Evolutionary conservation across 2,329 filamentous ascomycete species (phyloP).

Genomic region (Bipolaris cookei): DNA sequence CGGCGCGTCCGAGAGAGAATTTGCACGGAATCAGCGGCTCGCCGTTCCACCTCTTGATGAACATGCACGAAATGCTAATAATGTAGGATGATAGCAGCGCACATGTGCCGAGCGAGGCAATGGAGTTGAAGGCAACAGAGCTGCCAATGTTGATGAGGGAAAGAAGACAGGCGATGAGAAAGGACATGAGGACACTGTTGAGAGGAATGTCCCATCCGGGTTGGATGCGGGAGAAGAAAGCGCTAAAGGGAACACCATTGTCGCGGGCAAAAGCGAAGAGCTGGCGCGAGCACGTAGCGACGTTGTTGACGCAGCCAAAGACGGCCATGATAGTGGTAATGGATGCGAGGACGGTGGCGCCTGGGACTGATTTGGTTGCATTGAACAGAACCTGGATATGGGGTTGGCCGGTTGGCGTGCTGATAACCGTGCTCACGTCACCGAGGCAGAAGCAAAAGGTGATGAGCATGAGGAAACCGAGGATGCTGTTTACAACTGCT

Average conservation of each 20-base stretch:
- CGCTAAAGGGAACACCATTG: slow-evolving; percentile 23
- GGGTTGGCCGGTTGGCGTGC: slow-evolving; percentile 27
- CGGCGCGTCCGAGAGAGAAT: slow-evolving; percentile 55
- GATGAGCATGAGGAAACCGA: slow-evolving; percentile 50
- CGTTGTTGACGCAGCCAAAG: slow-evolving; percentile 33
- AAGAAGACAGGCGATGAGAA: slow-evolving; percentile 50
- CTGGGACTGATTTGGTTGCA: slow-evolving; percentile 29
- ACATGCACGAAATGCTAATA: slow-evolving; percentile 56
- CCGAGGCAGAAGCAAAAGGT: slow-evolving; percentile 39
- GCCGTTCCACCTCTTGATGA: slow-evolving; percentile 52
- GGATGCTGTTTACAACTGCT: slow-evolving; percentile 45
- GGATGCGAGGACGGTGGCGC: slow-evolving; percentile 28
- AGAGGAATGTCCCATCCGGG: slow-evolving; percentile 46
- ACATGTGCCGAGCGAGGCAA: slow-evolving; percentile 32
- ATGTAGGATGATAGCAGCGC: slow-evolving; percentile 36
- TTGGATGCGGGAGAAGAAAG: slow-evolving; percentile 21
- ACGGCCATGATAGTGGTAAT: slow-evolving; percentile 39
- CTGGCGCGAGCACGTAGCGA: slow-evolving; percentile 41
- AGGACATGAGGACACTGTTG: slow-evolving; percentile 54
- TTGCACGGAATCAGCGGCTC: slow-evolving; percentile 53
- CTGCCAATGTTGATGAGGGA: slow-evolving; percentile 59
- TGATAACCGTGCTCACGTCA: slow-evolving; percentile 22
- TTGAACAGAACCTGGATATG: slow-evolving; percentile 37
- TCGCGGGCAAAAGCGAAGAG: slow-evolving; percentile 47
- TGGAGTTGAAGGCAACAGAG: slow-evolving; percentile 38